Conservation (phyloP, 768 basidiomycete genomes). For the Podaxis carcinomalis region DNA sequence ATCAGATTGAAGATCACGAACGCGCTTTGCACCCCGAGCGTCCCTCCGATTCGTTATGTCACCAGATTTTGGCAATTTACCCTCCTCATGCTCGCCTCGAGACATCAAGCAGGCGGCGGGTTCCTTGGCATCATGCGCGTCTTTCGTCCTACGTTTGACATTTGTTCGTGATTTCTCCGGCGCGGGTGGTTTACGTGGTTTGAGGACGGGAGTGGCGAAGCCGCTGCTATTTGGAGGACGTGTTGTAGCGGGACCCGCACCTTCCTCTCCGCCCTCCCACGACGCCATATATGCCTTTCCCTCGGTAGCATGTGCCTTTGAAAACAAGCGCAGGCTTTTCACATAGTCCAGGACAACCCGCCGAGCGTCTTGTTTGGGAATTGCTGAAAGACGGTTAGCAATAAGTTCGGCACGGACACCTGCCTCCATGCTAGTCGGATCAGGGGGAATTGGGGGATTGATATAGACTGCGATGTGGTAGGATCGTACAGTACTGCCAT, state of each 20-base stretch:
- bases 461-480: background rate
- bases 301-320: conserved; percentile 39
- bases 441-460: background rate
- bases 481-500: background rate
- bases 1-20: conserved; percentile 16
- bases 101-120: background rate
- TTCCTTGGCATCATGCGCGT: background rate
- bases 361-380: conserved; percentile 38
- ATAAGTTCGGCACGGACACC: background rate
- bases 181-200: conserved; percentile 30
- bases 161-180: background rate
- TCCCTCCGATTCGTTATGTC: background rate
- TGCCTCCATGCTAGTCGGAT: background rate
- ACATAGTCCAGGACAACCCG: conserved; percentile 44
- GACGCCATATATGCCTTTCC: conserved; percentile 27
- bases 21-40: background rate
- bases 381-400: conserved; percentile 18
- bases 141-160: too few relatives aligned
- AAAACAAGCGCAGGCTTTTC: conserved; percentile 41
- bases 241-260: background rate
- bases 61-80: background rate
- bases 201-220: conserved; percentile 54
- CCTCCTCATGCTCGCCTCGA: background rate
- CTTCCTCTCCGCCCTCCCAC: conserved; percentile 20
- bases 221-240: conserved; percentile 21